Evolutionary conservation across 176 grass and related monocot species (phyloP).

Genomic region (Lolium rigidum): DNA sequence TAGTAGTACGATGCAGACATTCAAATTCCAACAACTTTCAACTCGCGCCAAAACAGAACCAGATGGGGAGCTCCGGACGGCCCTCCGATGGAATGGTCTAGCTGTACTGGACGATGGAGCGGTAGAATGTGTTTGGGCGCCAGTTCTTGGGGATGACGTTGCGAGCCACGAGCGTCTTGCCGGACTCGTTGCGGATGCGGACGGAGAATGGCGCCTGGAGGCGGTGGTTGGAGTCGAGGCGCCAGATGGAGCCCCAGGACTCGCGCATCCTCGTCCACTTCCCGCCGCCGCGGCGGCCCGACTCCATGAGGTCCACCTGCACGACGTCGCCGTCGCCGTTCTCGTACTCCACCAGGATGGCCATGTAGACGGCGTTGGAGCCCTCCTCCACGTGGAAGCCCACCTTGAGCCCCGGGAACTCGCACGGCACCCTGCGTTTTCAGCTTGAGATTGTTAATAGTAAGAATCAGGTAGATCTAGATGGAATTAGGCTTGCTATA

Average conservation of each 20-base stretch:
- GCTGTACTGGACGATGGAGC: too few relatives aligned
- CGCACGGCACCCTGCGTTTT: constrained; percentile 60
- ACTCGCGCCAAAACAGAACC: too few relatives aligned
- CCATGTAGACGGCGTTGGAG: constrained; percentile 65
- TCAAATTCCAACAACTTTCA: too few relatives aligned
- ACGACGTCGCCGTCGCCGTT: constrained; percentile 78
- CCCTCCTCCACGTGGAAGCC: constrained; percentile 81
- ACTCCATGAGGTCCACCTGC: constrained; percentile 67
- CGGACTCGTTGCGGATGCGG: constrained; percentile 68
- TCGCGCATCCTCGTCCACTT: constrained; percentile 63
- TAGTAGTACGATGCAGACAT: too few relatives aligned
- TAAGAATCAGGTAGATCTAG: too few relatives aligned
- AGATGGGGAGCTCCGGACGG: too few relatives aligned
- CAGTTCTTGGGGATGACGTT: constrained; percentile 55
- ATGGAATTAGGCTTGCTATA: too few relatives aligned
- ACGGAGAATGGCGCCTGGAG: constrained; percentile 68
- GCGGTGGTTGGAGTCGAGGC: constrained; percentile 62
- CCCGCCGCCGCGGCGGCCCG: background rate
- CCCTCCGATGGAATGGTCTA: too few relatives aligned
- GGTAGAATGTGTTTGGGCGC: too few relatives aligned
- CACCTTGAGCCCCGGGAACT: constrained; percentile 73
- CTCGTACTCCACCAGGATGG: constrained; percentile 76
- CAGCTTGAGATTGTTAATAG: too few relatives aligned
- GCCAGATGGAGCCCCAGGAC: constrained; percentile 73
- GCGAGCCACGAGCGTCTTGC: constrained; percentile 59